phyloP scores from a whole-genome alignment of 805 yeast genomes.

The Pichia heedii region DNA sequence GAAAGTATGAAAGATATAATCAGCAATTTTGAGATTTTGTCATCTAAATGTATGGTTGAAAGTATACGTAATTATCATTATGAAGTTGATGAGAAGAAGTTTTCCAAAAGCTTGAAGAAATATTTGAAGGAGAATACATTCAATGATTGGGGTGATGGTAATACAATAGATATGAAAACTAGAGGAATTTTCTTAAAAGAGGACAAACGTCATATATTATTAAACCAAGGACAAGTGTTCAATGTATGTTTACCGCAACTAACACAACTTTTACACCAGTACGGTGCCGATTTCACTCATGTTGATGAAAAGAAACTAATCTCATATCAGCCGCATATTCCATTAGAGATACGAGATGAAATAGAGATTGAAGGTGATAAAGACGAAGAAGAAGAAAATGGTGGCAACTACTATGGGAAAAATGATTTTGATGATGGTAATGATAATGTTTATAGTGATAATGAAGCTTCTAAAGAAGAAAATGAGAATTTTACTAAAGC shows the following conservation, averaged over 20 bases:
- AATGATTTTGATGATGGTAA: slow-evolving; percentile 5
- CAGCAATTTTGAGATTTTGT: slow-evolving; percentile 45
- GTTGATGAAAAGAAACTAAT: slow-evolving; percentile 42
- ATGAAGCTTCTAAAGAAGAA: slow-evolving; percentile 8
- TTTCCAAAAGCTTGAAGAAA: slow-evolving; percentile 44
- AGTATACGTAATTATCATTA: slow-evolving; percentile 70
- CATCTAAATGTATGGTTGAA: slow-evolving; percentile 61
- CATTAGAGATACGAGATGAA: slow-evolving; percentile 59
- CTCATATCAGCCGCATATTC: slow-evolving; percentile 62
- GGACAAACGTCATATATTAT: slow-evolving; percentile 22
- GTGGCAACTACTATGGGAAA: background rate
- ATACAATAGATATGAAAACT: slow-evolving; percentile 1
- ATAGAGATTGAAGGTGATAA: slow-evolving; percentile 42
- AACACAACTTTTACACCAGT: slow-evolving; percentile 60
- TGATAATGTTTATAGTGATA: slow-evolving; percentile 2
- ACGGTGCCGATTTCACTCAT: slow-evolving; percentile 72
- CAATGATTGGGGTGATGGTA: slow-evolving; percentile 9
- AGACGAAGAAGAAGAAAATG: background rate
- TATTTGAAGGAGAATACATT: slow-evolving; percentile 29
- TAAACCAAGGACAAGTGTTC: slow-evolving; percentile 43
- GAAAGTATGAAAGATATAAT: slow-evolving; percentile 51
- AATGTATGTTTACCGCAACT: slow-evolving; percentile 64
- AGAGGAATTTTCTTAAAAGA: slow-evolving; percentile 18
- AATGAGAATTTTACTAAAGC: background rate
- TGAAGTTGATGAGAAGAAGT: slow-evolving; percentile 69